Evolutionary conservation across 163 green algal species (phyloP), one percentile per base, ranked within the genome.

Genomic region (Chlorella variabilis): DNA sequence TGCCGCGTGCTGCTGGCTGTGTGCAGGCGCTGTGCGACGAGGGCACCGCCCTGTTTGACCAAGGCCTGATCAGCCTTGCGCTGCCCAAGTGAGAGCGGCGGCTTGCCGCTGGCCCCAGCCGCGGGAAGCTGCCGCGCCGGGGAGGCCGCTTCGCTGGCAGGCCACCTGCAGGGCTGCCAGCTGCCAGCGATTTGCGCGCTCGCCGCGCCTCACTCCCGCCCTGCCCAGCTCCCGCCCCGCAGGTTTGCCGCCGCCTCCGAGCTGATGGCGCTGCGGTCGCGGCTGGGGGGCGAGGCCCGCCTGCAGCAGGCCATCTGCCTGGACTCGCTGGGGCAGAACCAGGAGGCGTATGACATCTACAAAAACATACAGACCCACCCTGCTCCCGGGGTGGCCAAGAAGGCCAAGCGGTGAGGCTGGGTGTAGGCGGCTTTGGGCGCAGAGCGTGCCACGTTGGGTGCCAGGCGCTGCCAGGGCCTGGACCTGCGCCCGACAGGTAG

Each of bases 281-380:
- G 39, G 18, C 45, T 93, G 42, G 90, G 90, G 18, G 90, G 90
- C 2, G 49, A 88, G 66, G 85, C 80, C 2, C 79, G 61, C 11
- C 79, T 94, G 66, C 86, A 91, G 76, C 80, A 88, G 29, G 90
- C 89, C 4, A 90, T 94, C 39, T 94, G 90, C 78, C 80, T 92
- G 21, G 90, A 94, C 77, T 90, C 84, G 0, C 68, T 93, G 9
- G 89, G 88, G 13, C 67, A 62, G 31, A 86, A 83, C 81, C 51
- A 85, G 42, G 84, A 87, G 63, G 84, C 86, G 1, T 87, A 86
- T 42, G 58, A 68, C 1, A 69, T 89, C 2, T 90, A 90, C 78
- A 84, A 83, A 23, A 38, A 25, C 23, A 59, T 91, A 6, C 58
- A 88, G 76, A 63, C 62, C 41, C 87, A 92, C 73, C 61, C 81